phyloP scores from a whole-genome alignment of 805 yeast species.

The Cyberlindnera lachancei region DNA sequence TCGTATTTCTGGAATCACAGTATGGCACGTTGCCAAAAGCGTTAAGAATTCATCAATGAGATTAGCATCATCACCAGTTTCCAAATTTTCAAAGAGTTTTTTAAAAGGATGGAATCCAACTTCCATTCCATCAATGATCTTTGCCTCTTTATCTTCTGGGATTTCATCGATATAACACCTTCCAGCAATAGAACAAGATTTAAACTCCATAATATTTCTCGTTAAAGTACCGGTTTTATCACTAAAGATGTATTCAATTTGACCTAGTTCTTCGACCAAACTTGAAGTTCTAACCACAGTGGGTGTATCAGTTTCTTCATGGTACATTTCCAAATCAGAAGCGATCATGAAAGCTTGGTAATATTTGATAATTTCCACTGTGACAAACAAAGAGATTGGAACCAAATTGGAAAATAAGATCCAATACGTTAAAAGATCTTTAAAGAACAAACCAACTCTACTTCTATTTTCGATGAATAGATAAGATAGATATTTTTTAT shows the following conservation, averaged over 20 bases:
- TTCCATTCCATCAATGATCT: constrained; percentile 71
- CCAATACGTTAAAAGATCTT: constrained; percentile 90
- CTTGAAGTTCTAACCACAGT: constrained; percentile 93
- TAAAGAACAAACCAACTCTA: constrained; percentile 66
- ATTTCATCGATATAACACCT: constrained; percentile 78
- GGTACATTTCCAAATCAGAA: constrained; percentile 90
- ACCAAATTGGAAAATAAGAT: constrained; percentile 91
- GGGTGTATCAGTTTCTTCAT: constrained; percentile 84
- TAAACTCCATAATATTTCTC: constrained; percentile 93
- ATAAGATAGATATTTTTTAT: constrained; percentile 50
- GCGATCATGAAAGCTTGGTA: constrained; percentile 93
- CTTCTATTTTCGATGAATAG: constrained; percentile 62
- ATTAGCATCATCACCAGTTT: constrained; percentile 36
- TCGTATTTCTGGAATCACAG: constrained; percentile 87
- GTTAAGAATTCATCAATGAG: constrained; percentile 72
- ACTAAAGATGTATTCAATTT: constrained; percentile 90
- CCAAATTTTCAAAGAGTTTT: constrained; percentile 44
- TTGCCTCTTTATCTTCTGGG: constrained; percentile 83
- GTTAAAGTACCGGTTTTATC: constrained; percentile 98
- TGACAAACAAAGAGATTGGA: constrained; percentile 95
- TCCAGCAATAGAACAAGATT: constrained; percentile 89
- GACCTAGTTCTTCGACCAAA: constrained; percentile 94
- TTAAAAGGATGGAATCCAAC: constrained; percentile 70
- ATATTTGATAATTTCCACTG: constrained; percentile 91
- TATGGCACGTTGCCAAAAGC: constrained; percentile 86